These are phyloP conservation scores for Vitis hybrid DNA, from an alignment of 177 flowering plant species.

Conservation along the genomic window DNA sequence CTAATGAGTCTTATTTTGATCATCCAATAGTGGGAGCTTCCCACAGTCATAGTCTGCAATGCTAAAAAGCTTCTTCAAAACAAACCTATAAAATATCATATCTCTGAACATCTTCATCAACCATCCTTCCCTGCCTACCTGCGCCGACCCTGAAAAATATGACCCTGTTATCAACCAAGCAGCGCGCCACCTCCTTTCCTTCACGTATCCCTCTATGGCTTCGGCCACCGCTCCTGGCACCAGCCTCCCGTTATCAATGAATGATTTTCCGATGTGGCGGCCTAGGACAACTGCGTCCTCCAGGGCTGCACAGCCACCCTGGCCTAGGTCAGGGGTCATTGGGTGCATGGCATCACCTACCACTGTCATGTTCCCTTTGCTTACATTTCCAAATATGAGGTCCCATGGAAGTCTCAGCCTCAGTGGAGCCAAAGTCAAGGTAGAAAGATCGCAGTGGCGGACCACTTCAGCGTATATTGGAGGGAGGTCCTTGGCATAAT, in stretches of 20 bases:
- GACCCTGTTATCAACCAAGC: conserved; percentile 9
- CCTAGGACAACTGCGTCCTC: conserved; percentile 46
- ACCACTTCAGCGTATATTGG: conserved; percentile 18
- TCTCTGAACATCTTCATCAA: not conserved
- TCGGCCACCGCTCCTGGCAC: conserved; percentile 1
- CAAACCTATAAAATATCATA: too few species aligned
- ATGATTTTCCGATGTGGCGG: conserved; percentile 23
- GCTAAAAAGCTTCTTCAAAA: too few species aligned
- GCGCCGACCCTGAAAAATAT: conserved; percentile 14
- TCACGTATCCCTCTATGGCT: conserved; percentile 23
- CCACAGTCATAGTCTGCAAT: too few species aligned
- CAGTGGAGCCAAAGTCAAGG: conserved; percentile 28
- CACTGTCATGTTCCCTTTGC: conserved; percentile 27
- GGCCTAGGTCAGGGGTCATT: conserved; percentile 49
- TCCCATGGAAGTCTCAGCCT: conserved; percentile 34
- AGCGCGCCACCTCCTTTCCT: conserved; percentile 34
- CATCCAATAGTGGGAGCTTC: too few species aligned
- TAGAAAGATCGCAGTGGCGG: conserved; percentile 24
- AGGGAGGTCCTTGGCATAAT: conserved; percentile 22
- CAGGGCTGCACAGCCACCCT: conserved; percentile 53
- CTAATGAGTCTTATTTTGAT: too few species aligned
- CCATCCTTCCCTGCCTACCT: conserved; percentile 5
- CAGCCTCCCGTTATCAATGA: conserved; percentile 5
- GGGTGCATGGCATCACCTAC: conserved; percentile 58
- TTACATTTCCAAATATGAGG: conserved; percentile 21